Percentiles rank a stretch among this genome's conserved stretches.
Conservation (phyloP, 129 eudicot genomes). For the Flaveria ramosissima region DNA sequence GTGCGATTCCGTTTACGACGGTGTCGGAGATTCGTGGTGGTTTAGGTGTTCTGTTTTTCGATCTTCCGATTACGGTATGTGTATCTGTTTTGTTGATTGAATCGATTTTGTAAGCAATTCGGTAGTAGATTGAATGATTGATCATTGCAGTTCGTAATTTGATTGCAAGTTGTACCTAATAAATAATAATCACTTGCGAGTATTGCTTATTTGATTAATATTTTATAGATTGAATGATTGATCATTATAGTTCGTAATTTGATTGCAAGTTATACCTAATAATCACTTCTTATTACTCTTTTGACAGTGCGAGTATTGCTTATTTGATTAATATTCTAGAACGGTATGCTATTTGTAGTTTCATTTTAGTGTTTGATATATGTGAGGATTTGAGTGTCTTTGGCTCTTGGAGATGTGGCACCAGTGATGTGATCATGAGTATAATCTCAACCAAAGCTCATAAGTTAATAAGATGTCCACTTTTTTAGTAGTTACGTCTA, state of each 20-base stretch:
- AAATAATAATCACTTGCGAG: background rate
- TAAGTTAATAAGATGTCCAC: background rate
- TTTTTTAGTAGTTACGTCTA: background rate
- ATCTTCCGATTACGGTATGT: conserved; percentile 69
- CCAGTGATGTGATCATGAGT: background rate
- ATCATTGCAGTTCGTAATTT: background rate
- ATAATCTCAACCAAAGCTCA: background rate
- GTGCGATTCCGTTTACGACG: conserved; percentile 61
- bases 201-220: background rate
- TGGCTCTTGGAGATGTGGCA: background rate
- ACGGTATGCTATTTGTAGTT: background rate
- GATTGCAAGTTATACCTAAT: conserved; percentile 7
- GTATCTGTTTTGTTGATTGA: background rate
- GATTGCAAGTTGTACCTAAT: conserved; percentile 7
- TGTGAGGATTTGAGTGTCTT: background rate
- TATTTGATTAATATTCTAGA: background rate
- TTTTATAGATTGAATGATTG: no score
- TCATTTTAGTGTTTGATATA: background rate
- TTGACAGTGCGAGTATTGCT: background rate
- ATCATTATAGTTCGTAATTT: background rate
- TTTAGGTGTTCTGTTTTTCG: conserved; percentile 48
- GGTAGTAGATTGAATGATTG: background rate
- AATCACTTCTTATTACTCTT: background rate
- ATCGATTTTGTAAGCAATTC: background rate
- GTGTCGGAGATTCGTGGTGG: conserved; percentile 48